Evolutionary conservation across 129 eudicot genomes (phyloP).

Genomic region (Lactuca sativa): DNA sequence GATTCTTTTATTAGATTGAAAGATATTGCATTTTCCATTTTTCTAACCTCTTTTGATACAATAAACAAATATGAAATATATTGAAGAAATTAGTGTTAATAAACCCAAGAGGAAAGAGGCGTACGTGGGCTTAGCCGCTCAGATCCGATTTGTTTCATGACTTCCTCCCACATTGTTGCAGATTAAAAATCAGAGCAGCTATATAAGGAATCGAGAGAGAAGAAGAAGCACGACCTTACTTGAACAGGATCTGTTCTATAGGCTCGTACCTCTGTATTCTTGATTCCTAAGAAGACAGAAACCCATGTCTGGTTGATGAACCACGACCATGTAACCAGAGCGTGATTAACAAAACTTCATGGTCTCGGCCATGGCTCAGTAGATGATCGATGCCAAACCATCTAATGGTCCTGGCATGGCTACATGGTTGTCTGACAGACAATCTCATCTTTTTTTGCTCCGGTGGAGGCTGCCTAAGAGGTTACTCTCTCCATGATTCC

Average conservation of each 20-base stretch:
- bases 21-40: no score
- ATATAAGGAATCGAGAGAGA: background rate
- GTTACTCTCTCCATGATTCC: no score
- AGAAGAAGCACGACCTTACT: conserved; percentile 68
- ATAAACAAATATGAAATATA: no score
- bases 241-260: conserved; percentile 92
- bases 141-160: no score
- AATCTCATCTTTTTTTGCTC: background rate
- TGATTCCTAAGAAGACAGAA: conserved; percentile 66
- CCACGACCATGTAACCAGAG: background rate
- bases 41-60: no score
- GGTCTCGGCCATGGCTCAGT: background rate
- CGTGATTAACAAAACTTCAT: background rate
- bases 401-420: background rate
- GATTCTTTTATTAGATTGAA: no score
- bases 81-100: no score
- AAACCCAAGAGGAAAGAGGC: no score
- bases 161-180: background rate
- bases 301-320: conserved; percentile 68
- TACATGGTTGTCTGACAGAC: conserved; percentile 10
- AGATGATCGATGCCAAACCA: background rate
- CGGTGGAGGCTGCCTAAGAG: no score
- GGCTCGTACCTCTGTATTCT: conserved; percentile 86
- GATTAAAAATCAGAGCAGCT: background rate
- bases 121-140: no score